Evolutionary conservation across 306 rosid genomes (phyloP), one percentile per base, ranked within the genome.

Genomic region (Pterocarpus santalinus): DNA sequence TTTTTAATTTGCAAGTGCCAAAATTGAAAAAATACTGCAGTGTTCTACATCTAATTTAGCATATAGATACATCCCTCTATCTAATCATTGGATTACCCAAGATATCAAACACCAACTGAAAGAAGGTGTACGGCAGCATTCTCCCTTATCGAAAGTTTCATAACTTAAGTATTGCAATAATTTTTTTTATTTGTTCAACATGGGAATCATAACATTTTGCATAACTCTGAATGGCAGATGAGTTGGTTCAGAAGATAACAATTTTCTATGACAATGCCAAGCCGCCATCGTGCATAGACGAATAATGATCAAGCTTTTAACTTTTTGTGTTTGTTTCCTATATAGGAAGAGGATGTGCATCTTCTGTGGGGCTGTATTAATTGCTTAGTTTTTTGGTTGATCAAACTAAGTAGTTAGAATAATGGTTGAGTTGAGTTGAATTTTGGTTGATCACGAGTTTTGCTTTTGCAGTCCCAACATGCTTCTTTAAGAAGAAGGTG

Each of bases 231-330:
- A 72, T 17, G 77, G 65, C 53, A 72, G 64, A 72, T 72, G 51
- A 10, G 51, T 72, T 72, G 64, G 51, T 72, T 72, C 49, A 52
- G 35, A 72, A n/a, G 35, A 72, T n/a, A 72, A n/a, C 76, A 34
- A 72, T 34, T 72, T 72, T 22, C 0, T 52, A 47, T 28, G 30
- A 69, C 41, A 9, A 41, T 16, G 73, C 51, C 71, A 39, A 14
- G 44, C 58, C 17, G 8, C 28, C 22, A 16, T 15, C 46, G 7
- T 36, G 70, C 13, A 65, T 65, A 16, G 9, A 38, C 7, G 49
- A 36, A 65, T 65, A 65, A 36, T 38, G 70, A 65, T 15, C 7
- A 6, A 36, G 32, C 14, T 17, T 8, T 43, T 39, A n/a, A 65
- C 34, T 7, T 65, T 65, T 65, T 38, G 52, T 34, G 16, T 52